Base-by-base conservation (phyloP, 352 stramenopile genomes). In the Hyaloperonospora arabidopsidis region DNA sequence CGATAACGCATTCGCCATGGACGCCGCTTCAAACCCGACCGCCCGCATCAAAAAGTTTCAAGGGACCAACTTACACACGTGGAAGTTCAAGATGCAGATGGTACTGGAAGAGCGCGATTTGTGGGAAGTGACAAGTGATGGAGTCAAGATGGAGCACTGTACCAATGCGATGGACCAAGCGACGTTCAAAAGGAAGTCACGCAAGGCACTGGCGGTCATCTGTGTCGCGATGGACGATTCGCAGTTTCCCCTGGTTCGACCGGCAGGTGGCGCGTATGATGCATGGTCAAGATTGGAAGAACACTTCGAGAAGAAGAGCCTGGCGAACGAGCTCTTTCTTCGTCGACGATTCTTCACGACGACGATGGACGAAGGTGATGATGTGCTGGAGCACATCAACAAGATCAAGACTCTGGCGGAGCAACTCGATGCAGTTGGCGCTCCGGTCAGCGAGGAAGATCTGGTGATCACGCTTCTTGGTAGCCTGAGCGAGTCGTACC, bases 401-500 rank as follows among this genome's bases (percentile, higher is more conserved):
- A 14, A n/a, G n/a, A n/a, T n/a, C n/a, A n/a, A n/a, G n/a, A n/a
- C n/a, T n/a, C 36, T 17, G 36, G 36, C 36, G 36, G 36, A 43
- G n/a, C 36, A 43, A 14, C 36, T 43, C 36, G 11, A 43, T 14
- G 36, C 36, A 43, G 36, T 43, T 7, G 36, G 36, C 11, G 36
- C 36, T 43, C 36, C 36, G 36, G 36, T 43, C 11, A 43, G 36
- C n/a, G 14, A 43, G n/a, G n/a, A n/a, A n/a, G n/a, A n/a, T n/a
- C n/a, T n/a, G n/a, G n/a, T n/a, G n/a, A n/a, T n/a, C n/a, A n/a
- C n/a, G n/a, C n/a, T n/a, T n/a, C n/a, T n/a, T n/a, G n/a, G n/a
- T n/a, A n/a, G n/a, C n/a, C n/a, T 5, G 36, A 68, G 29, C 44
- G 53, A 68, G 34, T 63, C 48, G 49, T 63, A 59, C 53, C 49